phyloP scores from a whole-genome alignment of 768 basidiomycete species.

The Rhizopogon roseolus region DNA sequence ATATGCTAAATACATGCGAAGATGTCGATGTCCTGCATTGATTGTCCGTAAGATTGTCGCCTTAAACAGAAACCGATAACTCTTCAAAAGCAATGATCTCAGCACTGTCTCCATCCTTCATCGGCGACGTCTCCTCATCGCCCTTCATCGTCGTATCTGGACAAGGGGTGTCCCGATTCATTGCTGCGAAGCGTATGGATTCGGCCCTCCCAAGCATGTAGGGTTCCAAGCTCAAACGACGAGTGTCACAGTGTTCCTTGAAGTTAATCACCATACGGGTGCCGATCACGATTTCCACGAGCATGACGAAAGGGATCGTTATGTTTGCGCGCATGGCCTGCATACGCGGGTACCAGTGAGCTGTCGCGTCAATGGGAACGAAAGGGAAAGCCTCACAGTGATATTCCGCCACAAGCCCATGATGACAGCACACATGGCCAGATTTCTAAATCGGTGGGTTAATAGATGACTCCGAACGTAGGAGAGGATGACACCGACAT shows the following conservation, averaged over 20 bases:
- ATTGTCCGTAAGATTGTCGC: too few relatives aligned
- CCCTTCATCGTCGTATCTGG: constrained; percentile 7
- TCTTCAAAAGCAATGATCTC: background rate
- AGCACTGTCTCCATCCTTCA: background rate
- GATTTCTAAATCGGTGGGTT: constrained; percentile 14
- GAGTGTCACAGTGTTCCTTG: constrained; percentile 20
- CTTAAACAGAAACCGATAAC: background rate
- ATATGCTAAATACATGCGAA: background rate
- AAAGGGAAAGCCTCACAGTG: constrained; percentile 11
- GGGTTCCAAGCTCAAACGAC: constrained; percentile 6
- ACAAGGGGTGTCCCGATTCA: constrained; percentile 2
- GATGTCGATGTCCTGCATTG: too few relatives aligned
- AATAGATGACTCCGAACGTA: background rate
- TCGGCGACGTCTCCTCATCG: constrained; percentile 1
- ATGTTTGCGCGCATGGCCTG: constrained; percentile 24
- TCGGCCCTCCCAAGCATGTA: constrained; percentile 5
- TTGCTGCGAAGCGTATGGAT: constrained; percentile 13
- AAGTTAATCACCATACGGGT: constrained; percentile 27
- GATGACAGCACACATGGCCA: constrained; percentile 17
- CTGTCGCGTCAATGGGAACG: background rate
- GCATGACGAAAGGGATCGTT: constrained; percentile 26
- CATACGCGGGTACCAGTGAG: background rate
- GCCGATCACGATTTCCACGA: constrained; percentile 24
- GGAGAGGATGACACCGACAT: constrained; percentile 14
- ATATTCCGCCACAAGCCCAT: constrained; percentile 21